Conservation (phyloP, 176 grass and related monocot species). For the Neostapfia colusana region DNA sequence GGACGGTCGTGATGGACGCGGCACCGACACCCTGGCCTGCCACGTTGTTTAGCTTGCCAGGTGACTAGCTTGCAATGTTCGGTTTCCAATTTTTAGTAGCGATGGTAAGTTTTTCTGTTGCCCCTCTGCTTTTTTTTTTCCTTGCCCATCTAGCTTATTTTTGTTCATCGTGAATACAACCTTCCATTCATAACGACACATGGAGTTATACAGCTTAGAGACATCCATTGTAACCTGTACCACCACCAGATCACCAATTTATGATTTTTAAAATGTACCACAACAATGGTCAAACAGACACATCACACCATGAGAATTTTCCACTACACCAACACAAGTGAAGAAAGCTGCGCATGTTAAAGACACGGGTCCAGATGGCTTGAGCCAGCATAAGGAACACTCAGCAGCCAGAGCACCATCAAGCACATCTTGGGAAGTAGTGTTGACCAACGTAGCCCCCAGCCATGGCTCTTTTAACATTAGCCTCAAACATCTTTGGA, state of each 20-base stretch:
- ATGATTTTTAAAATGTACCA: constrained; percentile 4
- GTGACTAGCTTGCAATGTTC: too few species aligned
- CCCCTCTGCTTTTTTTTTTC: background rate
- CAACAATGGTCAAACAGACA: background rate
- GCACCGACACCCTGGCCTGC: too few species aligned
- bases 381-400: background rate
- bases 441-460: constrained; percentile 65
- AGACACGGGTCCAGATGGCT: background rate
- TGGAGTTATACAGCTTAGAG: background rate
- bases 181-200: constrained; percentile 2
- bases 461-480: constrained; percentile 68
- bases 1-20: too few species aligned
- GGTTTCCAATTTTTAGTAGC: too few species aligned
- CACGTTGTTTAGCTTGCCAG: too few species aligned
- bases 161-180: background rate
- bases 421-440: constrained; percentile 64
- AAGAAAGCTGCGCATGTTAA: background rate
- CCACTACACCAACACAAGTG: constrained; percentile 1
- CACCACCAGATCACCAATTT: constrained; percentile 23
- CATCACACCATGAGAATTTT: background rate
- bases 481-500: constrained; percentile 66
- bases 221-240: constrained; percentile 18
- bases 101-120: too few species aligned
- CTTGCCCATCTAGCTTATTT: background rate
- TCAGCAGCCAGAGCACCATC: constrained; percentile 5